Percentiles rank a stretch among this genome's conserved stretches.
These are phyloP conservation scores for Russula ochroleuca DNA, from an alignment of 768 basidiomycete species.

Conservation along the genomic window DNA sequence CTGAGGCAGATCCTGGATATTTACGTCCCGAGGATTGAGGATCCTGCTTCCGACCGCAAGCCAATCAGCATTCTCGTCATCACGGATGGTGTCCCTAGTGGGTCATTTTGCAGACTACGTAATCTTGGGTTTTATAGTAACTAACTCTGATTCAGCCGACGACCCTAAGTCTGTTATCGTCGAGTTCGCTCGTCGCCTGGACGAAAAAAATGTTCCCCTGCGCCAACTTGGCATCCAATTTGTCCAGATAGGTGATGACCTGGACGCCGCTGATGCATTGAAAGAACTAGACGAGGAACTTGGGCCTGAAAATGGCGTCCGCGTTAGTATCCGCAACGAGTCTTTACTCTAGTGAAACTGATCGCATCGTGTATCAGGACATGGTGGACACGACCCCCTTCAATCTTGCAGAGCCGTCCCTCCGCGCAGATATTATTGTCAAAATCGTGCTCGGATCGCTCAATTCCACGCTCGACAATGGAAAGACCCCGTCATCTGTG, in stretches of 20 bases:
- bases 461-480: conserved; percentile 7
- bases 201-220: conserved; percentile 33
- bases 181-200: conserved; percentile 31
- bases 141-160: conserved; percentile 24
- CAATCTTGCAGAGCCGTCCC: conserved; percentile 17
- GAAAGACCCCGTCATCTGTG: no score
- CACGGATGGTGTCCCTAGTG: conserved; percentile 41
- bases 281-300: conserved; percentile 25
- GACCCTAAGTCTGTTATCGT: conserved; percentile 28
- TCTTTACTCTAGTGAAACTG: background rate
- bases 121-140: background rate
- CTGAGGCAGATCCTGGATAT: conserved; percentile 37
- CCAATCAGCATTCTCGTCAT: conserved; percentile 39
- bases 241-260: conserved; percentile 39
- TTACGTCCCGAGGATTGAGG: conserved; percentile 37
- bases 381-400: conserved; percentile 24
- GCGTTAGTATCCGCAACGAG: conserved; percentile 11
- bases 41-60: conserved; percentile 33
- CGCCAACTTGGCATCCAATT: conserved; percentile 39
- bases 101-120: conserved; percentile 20
- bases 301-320: conserved; percentile 17
- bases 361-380: conserved; percentile 11
- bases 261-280: conserved; percentile 34
- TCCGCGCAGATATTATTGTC: conserved; percentile 19
- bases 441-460: conserved; percentile 22